A percentile compares a stretch with the other conserved stretches of the same genome.
Evolutionary conservation across 2,329 filamentous ascomycete species (phyloP).

Genomic region (Tolypocladium sp.): DNA sequence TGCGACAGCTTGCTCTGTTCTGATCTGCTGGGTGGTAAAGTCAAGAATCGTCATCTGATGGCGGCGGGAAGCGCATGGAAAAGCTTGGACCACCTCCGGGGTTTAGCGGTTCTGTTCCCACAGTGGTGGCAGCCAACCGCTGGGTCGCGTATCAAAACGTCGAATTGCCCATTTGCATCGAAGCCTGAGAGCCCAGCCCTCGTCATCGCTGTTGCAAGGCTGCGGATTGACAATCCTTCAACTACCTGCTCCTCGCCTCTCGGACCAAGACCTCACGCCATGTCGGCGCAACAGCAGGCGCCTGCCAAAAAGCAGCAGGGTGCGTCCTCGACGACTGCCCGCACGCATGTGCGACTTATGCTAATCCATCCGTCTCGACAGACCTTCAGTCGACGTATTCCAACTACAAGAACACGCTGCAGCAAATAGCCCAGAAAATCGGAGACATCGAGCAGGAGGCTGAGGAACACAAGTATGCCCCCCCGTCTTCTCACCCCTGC

Average conservation of each 20-base stretch:
- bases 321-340: conserved; percentile 17
- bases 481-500: background rate
- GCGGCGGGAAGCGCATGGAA: conserved; percentile 5
- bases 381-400: conserved; percentile 74
- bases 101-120: background rate
- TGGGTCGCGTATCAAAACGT: background rate
- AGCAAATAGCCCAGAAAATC: conserved; percentile 92
- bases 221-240: background rate
- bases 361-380: conserved; percentile 23
- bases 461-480: conserved; percentile 83
- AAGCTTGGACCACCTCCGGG: conserved; percentile 20
- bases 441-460: conserved; percentile 95
- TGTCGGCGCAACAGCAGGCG: conserved; percentile 38
- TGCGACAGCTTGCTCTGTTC: background rate
- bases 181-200: background rate
- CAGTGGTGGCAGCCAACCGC: conserved; percentile 1
- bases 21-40: background rate
- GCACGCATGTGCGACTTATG: conserved; percentile 2
- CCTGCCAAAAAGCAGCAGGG: conserved; percentile 68
- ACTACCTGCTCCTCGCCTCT: background rate
- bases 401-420: conserved; percentile 69
- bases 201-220: background rate
- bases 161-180: background rate
- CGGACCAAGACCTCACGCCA: conserved; percentile 12
- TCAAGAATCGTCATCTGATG: background rate